Percentiles rank a stretch among this genome's conserved stretches.
Evolutionary conservation across 768 basidiomycete genomes (phyloP).

Genomic region (Leucogyrophana mollusca): DNA sequence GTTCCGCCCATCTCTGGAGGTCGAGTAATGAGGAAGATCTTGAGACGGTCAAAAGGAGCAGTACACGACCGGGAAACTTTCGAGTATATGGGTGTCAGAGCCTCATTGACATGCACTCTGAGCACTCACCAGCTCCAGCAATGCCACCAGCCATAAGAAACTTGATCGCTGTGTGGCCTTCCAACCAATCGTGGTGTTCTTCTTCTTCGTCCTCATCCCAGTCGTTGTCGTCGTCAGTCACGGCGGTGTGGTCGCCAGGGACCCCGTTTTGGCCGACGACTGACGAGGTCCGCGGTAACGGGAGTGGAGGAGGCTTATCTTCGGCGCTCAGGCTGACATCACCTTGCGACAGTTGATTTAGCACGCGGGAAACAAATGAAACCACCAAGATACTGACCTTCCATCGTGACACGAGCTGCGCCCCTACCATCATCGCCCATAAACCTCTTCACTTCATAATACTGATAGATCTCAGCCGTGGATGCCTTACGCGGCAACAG

Average conservation of each 20-base stretch:
- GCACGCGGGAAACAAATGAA: neutral
- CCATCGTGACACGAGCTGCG: slow-evolving; percentile 81
- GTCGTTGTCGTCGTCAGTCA: slow-evolving; percentile 33
- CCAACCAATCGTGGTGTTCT: slow-evolving; percentile 60
- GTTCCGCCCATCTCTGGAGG: slow-evolving; percentile 69
- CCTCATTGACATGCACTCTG: neutral
- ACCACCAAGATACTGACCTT: slow-evolving; percentile 53
- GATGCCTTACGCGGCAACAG: slow-evolving; percentile 81
- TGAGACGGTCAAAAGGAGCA: slow-evolving; percentile 95
- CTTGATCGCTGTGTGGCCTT: slow-evolving; percentile 72
- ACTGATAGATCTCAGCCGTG: slow-evolving; percentile 81
- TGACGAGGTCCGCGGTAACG: slow-evolving; percentile 12
- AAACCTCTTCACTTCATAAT: slow-evolving; percentile 69
- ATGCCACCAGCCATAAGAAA: slow-evolving; percentile 93
- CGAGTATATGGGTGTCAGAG: slow-evolving; percentile 6
- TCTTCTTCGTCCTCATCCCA: slow-evolving; percentile 58
- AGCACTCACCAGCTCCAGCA: slow-evolving; percentile 81
- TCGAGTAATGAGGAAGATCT: slow-evolving; percentile 93
- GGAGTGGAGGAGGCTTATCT: slow-evolving; percentile 52
- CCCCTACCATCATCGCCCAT: slow-evolving; percentile 77
- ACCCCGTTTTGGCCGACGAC: neutral
- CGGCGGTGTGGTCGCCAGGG: slow-evolving; percentile 19
- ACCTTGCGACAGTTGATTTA: slow-evolving; percentile 41
- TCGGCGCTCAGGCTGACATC: slow-evolving; percentile 79
- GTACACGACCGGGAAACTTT: slow-evolving; percentile 94